Percentiles rank a stretch among this genome's conserved stretches.
Evolutionary conservation across 1,284 basidiomycete species (phyloP).

Genomic region (Gymnopus androsaceus): DNA sequence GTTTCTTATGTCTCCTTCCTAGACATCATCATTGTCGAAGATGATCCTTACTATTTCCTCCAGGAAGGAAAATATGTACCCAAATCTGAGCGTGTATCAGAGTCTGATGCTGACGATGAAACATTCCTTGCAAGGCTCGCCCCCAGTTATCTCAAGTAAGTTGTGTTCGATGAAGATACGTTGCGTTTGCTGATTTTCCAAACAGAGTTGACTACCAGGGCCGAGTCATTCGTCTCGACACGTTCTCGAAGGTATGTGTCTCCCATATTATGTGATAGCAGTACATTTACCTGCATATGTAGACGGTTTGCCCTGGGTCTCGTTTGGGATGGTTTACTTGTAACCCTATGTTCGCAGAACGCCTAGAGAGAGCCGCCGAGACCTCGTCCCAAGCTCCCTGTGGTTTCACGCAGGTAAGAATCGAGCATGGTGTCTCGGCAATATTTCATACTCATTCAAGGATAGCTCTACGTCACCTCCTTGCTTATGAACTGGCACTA

Average conservation of each 20-base stretch:
- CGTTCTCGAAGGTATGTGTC: slow-evolving; percentile 71
- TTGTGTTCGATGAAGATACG: slow-evolving; percentile 8
- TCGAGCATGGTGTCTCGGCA: not conserved
- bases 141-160: slow-evolving; percentile 69
- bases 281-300: not conserved
- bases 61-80: slow-evolving; percentile 58
- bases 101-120: slow-evolving; percentile 29
- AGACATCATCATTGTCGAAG: slow-evolving; percentile 77
- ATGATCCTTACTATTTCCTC: slow-evolving; percentile 84
- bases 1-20: slow-evolving; percentile 6
- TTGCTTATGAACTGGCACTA: slow-evolving; percentile 68
- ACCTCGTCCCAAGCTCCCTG: slow-evolving; percentile 72
- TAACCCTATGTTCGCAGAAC: slow-evolving; percentile 69
- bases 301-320: slow-evolving; percentile 78
- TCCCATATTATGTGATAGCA: not conserved
- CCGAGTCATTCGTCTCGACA: slow-evolving; percentile 77
- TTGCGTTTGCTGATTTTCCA: slow-evolving; percentile 1
- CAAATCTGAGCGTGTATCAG: slow-evolving; percentile 40
- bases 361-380: slow-evolving; percentile 76
- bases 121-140: slow-evolving; percentile 56
- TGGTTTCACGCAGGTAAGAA: slow-evolving; percentile 64
- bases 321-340: slow-evolving; percentile 82
- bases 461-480: slow-evolving; percentile 60
- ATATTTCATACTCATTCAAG: not conserved
- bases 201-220: slow-evolving; percentile 75